Base-by-base conservation (phyloP, 306 rosid genomes). In the Cucurbita moschata region DNA sequence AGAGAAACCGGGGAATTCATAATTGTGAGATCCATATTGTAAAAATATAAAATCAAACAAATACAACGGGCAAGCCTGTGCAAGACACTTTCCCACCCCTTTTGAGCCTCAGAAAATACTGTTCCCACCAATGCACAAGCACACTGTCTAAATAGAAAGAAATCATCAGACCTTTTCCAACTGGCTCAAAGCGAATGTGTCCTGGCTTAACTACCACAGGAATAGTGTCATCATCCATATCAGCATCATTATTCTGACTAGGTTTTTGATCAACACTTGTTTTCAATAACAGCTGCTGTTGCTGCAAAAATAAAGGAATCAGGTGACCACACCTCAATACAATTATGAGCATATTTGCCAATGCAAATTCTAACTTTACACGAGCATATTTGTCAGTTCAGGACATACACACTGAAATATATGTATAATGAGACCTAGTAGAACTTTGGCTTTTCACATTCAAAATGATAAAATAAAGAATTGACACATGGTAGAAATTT, bases 171-270 rank as follows among this genome's bases (percentile, higher is more conserved):
- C 99, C 96, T 85, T 88, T 84, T 67, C 82, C 64, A 49, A 74
- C 78, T 73, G 89, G 77, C 85, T 87, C 85, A 75, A 91, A 95
- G 71, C 97, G 96, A 80, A 95, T 95, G 79, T 95, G 96, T 52
- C 99, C 99, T 51, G 99, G 99, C 84, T 86, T 89, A 78, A 87
- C 82, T 75, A 88, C 92, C 49, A 95, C 88, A 56, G 96, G 97
- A 79, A 91, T 85, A 79, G 82, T 39, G 50, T 88, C 88, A 15
- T 82, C 91, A 30, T 88, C 91, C 76, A 76, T 83, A 46, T 83
- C 89, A 72, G 80, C 82, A 73, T 83, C 87, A 57, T 70, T 82
- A 73, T 53, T 80, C 76, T 75, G 80, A 44, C 63, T 70, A 56
- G 88, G 82, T 59, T 51, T 77, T 58, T 83, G 79, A 67, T 76